phyloP scores from a whole-genome alignment of 2,329 filamentous ascomycete species.

The Cladobotryum protrusum region DNA sequence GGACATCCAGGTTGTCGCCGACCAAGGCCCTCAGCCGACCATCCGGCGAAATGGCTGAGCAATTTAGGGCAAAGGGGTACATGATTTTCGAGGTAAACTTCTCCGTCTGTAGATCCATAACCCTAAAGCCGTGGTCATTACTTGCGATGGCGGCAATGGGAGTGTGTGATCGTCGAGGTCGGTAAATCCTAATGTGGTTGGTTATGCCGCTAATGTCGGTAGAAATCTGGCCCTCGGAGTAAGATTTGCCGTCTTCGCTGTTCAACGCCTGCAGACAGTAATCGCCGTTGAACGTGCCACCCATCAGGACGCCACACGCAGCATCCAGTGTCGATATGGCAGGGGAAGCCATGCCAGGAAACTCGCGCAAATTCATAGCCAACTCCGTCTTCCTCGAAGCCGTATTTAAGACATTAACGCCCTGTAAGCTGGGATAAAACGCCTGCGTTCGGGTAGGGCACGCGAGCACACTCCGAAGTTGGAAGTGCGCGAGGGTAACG shows the following conservation, averaged over 20 bases:
- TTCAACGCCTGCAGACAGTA: slow-evolving; percentile 45
- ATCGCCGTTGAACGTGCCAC: slow-evolving; percentile 52
- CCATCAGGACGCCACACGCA: slow-evolving; percentile 49
- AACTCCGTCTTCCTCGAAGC: slow-evolving; percentile 38
- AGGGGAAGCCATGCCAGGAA: slow-evolving; percentile 26
- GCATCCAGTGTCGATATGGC: slow-evolving; percentile 47
- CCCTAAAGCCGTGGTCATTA: slow-evolving; percentile 54
- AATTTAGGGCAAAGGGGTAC: slow-evolving; percentile 63
- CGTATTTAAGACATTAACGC: slow-evolving; percentile 48
- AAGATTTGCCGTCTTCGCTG: slow-evolving; percentile 29
- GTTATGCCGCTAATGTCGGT: slow-evolving; percentile 50
- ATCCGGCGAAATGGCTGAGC: slow-evolving; percentile 65
- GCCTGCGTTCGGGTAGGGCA: slow-evolving; percentile 48
- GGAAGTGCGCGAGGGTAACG: slow-evolving; percentile 56
- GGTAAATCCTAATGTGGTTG: slow-evolving; percentile 57
- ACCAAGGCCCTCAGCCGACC: slow-evolving; percentile 65
- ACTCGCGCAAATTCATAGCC: slow-evolving; percentile 38
- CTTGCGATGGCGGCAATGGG: slow-evolving; percentile 56
- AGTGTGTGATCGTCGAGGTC: slow-evolving; percentile 42
- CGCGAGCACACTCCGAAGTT: slow-evolving; percentile 57
- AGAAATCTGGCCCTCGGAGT: slow-evolving; percentile 43
- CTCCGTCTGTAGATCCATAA: slow-evolving; percentile 54
- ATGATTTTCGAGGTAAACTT: slow-evolving; percentile 46
- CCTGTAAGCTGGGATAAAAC: slow-evolving; percentile 49
- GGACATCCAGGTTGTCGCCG: slow-evolving; percentile 59